Conservation (phyloP, 169 alveolate species). For the Eimeria mitis region DNA sequence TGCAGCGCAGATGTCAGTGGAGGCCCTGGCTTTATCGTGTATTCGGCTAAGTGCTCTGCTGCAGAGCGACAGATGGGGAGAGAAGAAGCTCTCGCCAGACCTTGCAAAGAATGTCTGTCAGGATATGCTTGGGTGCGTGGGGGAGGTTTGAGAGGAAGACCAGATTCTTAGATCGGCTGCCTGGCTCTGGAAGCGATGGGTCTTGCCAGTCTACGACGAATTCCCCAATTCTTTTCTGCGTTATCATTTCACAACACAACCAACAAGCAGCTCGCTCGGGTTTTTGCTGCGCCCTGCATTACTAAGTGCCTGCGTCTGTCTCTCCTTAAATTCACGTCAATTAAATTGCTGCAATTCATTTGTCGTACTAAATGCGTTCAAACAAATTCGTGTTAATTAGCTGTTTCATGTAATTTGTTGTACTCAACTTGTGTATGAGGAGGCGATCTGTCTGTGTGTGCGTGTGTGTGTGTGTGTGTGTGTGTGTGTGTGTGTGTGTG, state of each 20-base stretch:
- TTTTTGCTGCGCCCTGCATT: not conserved
- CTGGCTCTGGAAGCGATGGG: constrained; percentile 64
- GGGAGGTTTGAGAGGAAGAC: constrained; percentile 81
- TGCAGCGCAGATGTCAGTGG: not conserved
- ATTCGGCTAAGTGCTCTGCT: not conserved
- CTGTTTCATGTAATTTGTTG: too few species aligned
- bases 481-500: too few species aligned
- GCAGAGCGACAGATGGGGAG: not conserved
- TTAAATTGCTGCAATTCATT: too few species aligned
- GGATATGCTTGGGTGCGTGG: constrained; percentile 71
- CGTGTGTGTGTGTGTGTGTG: too few species aligned
- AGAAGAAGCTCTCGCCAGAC: not conserved
- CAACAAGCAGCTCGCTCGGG: not conserved
- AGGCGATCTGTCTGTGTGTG: too few species aligned
- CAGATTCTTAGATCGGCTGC: constrained; percentile 73
- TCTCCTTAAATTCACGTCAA: too few species aligned
- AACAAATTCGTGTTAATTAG: too few species aligned
- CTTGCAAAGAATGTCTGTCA: constrained; percentile 49
- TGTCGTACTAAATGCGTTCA: too few species aligned
- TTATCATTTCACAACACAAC: not conserved
- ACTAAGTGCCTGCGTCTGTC: not conserved
- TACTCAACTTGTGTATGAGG: too few species aligned
- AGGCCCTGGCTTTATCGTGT: not conserved
- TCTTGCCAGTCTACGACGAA: constrained; percentile 69
- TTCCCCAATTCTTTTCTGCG: constrained; percentile 80